These are phyloP conservation scores for Ogataea angusta DNA, from an alignment of 805 yeast genomes.

Conservation along the genomic window DNA sequence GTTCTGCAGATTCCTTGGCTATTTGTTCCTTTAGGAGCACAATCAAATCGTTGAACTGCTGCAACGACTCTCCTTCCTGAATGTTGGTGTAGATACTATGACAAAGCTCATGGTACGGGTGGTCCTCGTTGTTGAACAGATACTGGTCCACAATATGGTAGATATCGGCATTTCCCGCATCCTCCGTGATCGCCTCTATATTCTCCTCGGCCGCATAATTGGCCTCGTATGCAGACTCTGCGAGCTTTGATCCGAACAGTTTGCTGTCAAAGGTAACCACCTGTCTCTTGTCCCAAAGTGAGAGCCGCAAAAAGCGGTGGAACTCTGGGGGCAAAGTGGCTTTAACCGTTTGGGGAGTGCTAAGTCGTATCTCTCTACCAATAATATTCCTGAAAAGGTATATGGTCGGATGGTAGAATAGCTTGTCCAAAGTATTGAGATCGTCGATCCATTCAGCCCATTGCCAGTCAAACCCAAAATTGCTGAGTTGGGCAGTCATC, in stretches of 20 bases:
- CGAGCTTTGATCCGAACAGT: conserved; percentile 32
- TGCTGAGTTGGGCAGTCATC: conserved; percentile 90
- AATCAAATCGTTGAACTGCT: conserved; percentile 29
- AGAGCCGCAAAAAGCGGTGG: conserved; percentile 43
- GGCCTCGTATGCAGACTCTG: conserved; percentile 16
- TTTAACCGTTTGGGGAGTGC: conserved; percentile 69
- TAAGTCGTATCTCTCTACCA: conserved; percentile 76
- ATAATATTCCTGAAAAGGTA: conserved; percentile 75
- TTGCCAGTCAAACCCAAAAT: conserved; percentile 94
- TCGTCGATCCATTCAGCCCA: conserved; percentile 92
- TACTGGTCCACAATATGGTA: conserved; percentile 33
- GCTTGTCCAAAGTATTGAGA: conserved; percentile 41
- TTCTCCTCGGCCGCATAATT: conserved; percentile 20
- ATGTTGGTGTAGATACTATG: conserved; percentile 32
- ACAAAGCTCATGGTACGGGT: conserved; percentile 33
- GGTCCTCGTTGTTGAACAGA: conserved; percentile 33
- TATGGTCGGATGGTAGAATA: conserved; percentile 66
- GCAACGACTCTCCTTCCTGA: conserved; percentile 29
- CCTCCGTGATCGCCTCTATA: conserved; percentile 17
- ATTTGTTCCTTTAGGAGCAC: conserved; percentile 22
- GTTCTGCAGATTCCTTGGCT: conserved; percentile 3
- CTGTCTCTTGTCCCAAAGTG: conserved; percentile 36
- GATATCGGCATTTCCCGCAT: conserved; percentile 29
- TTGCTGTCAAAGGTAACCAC: conserved; percentile 36
- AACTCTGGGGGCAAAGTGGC: conserved; percentile 68